Percentiles rank a stretch among this genome's conserved stretches.
Evolutionary conservation across 2,329 filamentous ascomycete species (phyloP).

Genomic region (Arachnopeziza araneosa): DNA sequence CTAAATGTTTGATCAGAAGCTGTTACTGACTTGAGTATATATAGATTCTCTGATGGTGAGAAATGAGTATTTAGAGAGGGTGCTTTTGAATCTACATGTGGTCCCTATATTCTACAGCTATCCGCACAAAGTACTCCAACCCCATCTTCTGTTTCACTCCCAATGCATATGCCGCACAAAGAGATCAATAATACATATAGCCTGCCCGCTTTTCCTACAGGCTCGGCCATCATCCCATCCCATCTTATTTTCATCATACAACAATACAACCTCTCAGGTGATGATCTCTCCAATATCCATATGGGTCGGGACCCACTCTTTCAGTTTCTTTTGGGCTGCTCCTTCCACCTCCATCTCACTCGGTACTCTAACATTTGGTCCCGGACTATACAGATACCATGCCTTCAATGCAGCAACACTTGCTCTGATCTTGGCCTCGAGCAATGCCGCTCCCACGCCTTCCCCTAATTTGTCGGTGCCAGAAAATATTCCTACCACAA

Average conservation of each 20-base stretch:
- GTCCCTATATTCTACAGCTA: neutral
- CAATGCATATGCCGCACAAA: slow-evolving; percentile 19
- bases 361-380: slow-evolving; percentile 36
- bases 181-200: slow-evolving; percentile 22
- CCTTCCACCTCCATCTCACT: slow-evolving; percentile 40
- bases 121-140: neutral
- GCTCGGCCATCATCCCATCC: neutral
- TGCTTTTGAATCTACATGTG: neutral
- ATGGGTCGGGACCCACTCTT: slow-evolving; percentile 47
- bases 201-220: neutral
- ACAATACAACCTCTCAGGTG: neutral
- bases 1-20: too few species aligned
- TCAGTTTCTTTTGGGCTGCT: slow-evolving; percentile 13
- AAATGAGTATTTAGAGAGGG: neutral
- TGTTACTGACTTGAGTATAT: too few species aligned
- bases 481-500: slow-evolving; percentile 89
- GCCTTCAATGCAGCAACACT: slow-evolving; percentile 81
- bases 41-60: too few species aligned
- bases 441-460: slow-evolving; percentile 71
- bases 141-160: neutral
- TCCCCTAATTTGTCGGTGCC: slow-evolving; percentile 89
- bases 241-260: slow-evolving; percentile 9
- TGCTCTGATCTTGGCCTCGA: slow-evolving; percentile 72
- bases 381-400: slow-evolving; percentile 93
- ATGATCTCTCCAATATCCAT: slow-evolving; percentile 51